These are phyloP conservation scores for Trichoderma afroharzianum DNA, from an alignment of 2,329 filamentous ascomycete genomes.

Conservation along the genomic window DNA sequence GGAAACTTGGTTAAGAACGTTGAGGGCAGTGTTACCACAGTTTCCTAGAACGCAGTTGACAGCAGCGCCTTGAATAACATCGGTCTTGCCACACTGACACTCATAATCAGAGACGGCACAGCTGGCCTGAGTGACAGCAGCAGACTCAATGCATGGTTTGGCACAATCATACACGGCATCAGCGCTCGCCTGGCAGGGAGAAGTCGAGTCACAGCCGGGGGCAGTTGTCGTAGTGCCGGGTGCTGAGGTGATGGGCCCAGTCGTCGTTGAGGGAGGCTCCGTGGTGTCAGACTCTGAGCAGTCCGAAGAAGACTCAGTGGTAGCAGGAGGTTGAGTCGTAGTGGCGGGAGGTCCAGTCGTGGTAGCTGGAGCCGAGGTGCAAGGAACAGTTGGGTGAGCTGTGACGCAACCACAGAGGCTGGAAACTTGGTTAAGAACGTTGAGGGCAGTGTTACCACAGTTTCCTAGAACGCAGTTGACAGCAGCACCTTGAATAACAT, in stretches of 20 bases:
- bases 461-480: slow-evolving; percentile 20
- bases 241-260: neutral
- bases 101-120: slow-evolving; percentile 19
- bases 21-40: slow-evolving; percentile 22
- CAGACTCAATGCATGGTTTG: slow-evolving; percentile 20
- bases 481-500: slow-evolving; percentile 19
- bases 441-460: slow-evolving; percentile 17
- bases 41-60: slow-evolving; percentile 24
- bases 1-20: slow-evolving; percentile 23
- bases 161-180: slow-evolving; percentile 21
- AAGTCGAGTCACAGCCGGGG: neutral
- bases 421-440: slow-evolving; percentile 19
- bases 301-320: neutral
- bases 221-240: neutral
- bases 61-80: slow-evolving; percentile 20
- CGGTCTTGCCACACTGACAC: slow-evolving; percentile 20
- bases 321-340: neutral
- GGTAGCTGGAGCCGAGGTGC: slow-evolving; percentile 6
- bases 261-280: neutral
- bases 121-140: slow-evolving; percentile 15
- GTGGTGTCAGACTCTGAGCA: neutral
- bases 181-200: slow-evolving; percentile 17
- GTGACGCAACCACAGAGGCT: slow-evolving; percentile 24
- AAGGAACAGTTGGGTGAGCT: slow-evolving; percentile 21
- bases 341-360: neutral